A percentile compares a stretch with the other conserved stretches of the same genome.
Conservation (phyloP, 768 basidiomycete genomes). For the Russula sp. region DNA sequence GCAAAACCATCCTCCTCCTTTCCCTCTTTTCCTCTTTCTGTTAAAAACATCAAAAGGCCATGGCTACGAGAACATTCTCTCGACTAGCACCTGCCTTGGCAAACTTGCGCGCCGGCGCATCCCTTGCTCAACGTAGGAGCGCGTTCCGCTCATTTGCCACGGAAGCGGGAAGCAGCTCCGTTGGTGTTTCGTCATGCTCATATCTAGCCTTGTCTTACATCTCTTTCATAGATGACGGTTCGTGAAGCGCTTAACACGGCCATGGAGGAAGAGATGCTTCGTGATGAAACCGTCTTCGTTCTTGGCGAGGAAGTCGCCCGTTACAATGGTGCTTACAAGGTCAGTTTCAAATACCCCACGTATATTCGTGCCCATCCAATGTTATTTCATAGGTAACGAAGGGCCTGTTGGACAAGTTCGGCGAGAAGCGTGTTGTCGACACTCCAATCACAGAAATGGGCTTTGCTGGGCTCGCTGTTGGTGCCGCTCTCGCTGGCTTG, state of each 20-base stretch:
- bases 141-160: slow-evolving; percentile 60
- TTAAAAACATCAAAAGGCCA: slow-evolving; percentile 29
- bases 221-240: slow-evolving; percentile 75
- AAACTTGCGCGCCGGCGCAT: slow-evolving; percentile 37
- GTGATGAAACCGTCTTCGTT: slow-evolving; percentile 91
- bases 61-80: slow-evolving; percentile 58
- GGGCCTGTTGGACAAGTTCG: slow-evolving; percentile 97
- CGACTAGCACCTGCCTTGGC: slow-evolving; percentile 49
- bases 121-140: slow-evolving; percentile 36
- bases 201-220: slow-evolving; percentile 22
- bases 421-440: slow-evolving; percentile 96
- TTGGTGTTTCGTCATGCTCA: slow-evolving; percentile 36
- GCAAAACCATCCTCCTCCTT: slow-evolving; percentile 19
- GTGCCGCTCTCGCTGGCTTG: slow-evolving; percentile 89
- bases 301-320: slow-evolving; percentile 97
- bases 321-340: slow-evolving; percentile 98
- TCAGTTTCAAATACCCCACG: slow-evolving; percentile 26
- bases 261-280: slow-evolving; percentile 99
- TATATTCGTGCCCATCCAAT: neutral
- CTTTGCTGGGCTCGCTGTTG: slow-evolving; percentile 94
- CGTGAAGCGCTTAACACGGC: slow-evolving; percentile 96
- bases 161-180: slow-evolving; percentile 40
- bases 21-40: slow-evolving; percentile 27
- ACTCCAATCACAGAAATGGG: slow-evolving; percentile 98
- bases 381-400: slow-evolving; percentile 72